Evolutionary conservation across 2,329 filamentous ascomycete genomes (phyloP), one percentile per base, ranked within the genome.

Genomic region (Talaromyces sp.): DNA sequence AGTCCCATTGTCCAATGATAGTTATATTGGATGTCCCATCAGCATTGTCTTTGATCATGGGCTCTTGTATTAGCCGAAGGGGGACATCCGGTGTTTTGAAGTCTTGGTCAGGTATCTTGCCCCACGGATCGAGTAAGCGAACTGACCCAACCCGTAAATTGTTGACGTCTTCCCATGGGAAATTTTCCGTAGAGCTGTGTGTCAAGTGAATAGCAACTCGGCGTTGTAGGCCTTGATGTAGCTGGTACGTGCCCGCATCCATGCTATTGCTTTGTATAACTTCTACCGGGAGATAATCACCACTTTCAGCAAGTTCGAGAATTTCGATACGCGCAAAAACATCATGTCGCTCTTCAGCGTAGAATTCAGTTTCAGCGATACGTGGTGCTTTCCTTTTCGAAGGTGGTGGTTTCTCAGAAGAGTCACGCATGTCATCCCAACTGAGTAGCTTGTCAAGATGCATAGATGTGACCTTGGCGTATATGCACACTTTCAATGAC

Each of bases 401-500:
- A 56, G 87, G 81, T 18, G 85, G 84, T 2, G 79, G 78, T 27
- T 78, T 76, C 55, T 82, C 81, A 2, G 82, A 82, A 28, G 84
- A 82, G 75, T 99, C 94, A 62, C 94, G 88, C 88, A 99, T 97
- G 70, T 98, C 95, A 73, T 99, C 95, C 95, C 95, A 99, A 78
- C 95, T 99, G 12, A 97, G 85, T 57, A 99, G 83, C 79, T 96
- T 98, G 75, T 99, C 95, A 27, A 99, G 84, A 77, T 99, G 95
- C 88, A 97, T 97, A 0, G 88, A 81, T 1, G 92, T 95, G 40
- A 96, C 91, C 71, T 89, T 89, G 18, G 95, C 93, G 73, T 96
- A 98, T 64, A 99, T 90, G 56, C 92, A 92, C 8, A 96, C 90
- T 60, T 95, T 87, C 59, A 99, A 78, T 28, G 87, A 89, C 0